A percentile compares a stretch with the other conserved stretches of the same genome.
phyloP scores from a whole-genome alignment of 2,329 filamentous ascomycete species.

The Sporothrix luriei region DNA sequence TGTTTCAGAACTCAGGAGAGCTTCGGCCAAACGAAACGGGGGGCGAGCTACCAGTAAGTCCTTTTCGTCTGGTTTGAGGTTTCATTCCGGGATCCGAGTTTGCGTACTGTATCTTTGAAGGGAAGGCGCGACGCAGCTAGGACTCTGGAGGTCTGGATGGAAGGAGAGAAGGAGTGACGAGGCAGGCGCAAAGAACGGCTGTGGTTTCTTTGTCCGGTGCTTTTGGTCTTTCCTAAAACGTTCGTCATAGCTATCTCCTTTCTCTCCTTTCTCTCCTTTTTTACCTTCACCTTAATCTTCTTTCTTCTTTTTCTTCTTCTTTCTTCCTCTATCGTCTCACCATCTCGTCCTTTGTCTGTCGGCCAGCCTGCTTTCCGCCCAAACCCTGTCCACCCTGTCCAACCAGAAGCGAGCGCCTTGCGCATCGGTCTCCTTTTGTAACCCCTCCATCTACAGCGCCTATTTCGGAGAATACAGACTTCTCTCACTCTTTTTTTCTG shows the following conservation, averaged over 20 bases:
- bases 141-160: no score
- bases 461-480: background rate
- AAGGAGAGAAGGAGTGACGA: conserved; percentile 18
- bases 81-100: conserved; percentile 16
- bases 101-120: background rate
- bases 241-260: background rate
- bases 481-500: background rate
- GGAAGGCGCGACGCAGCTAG: conserved; percentile 4
- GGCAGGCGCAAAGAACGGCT: conserved; percentile 9
- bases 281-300: background rate
- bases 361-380: background rate
- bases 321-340: background rate
- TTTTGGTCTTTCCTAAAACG: conserved; percentile 9
- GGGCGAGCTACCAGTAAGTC: background rate
- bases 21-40: no score
- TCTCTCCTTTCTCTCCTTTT: background rate
- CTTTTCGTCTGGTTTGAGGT: background rate
- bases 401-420: conserved; percentile 12
- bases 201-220: background rate
- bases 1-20: conserved; percentile 15
- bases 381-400: background rate
- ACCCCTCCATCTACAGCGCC: conserved; percentile 1
- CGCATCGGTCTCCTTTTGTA: conserved; percentile 8
- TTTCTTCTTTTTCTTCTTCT: background rate
- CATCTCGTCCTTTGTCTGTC: conserved; percentile 13